Percentiles rank a stretch among this genome's conserved stretches.
Evolutionary conservation across 306 rosid genomes (phyloP).

Genomic region (Malus sieversii): DNA sequence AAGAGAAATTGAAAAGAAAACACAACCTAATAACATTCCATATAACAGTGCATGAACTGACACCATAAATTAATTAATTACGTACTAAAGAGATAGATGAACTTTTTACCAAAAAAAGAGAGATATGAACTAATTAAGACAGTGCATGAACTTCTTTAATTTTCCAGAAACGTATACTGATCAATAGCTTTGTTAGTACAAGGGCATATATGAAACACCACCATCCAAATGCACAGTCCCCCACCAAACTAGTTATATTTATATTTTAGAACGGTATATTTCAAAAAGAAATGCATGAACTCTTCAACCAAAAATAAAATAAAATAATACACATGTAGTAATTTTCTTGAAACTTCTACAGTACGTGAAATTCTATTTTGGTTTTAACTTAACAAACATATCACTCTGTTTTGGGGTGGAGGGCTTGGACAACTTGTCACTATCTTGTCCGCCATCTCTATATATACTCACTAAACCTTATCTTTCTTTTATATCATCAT

Average conservation of each 20-base stretch:
- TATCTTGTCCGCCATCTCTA: constrained; percentile 40
- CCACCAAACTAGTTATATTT: background rate
- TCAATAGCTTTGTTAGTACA: background rate
- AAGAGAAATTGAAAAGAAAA: background rate
- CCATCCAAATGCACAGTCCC: background rate
- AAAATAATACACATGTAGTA: background rate
- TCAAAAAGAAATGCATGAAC: background rate
- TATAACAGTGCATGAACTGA: too few relatives aligned
- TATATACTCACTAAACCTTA: constrained; percentile 38
- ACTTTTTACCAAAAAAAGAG: too few relatives aligned
- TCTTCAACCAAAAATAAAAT: background rate
- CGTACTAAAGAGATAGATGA: background rate
- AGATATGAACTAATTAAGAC: background rate
- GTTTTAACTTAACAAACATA: background rate
- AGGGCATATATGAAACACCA: background rate
- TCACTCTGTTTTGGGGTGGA: background rate
- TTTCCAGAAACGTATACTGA: background rate
- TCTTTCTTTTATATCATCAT: constrained; percentile 26
- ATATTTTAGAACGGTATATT: too few relatives aligned
- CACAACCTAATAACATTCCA: background rate
- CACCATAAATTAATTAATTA: too few relatives aligned
- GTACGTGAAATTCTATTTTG: too few relatives aligned
- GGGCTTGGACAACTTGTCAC: constrained; percentile 37
- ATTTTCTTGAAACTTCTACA: background rate
- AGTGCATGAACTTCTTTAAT: background rate